Conservation (phyloP, 257 asterid species). For the Ilex asprella region DNA sequence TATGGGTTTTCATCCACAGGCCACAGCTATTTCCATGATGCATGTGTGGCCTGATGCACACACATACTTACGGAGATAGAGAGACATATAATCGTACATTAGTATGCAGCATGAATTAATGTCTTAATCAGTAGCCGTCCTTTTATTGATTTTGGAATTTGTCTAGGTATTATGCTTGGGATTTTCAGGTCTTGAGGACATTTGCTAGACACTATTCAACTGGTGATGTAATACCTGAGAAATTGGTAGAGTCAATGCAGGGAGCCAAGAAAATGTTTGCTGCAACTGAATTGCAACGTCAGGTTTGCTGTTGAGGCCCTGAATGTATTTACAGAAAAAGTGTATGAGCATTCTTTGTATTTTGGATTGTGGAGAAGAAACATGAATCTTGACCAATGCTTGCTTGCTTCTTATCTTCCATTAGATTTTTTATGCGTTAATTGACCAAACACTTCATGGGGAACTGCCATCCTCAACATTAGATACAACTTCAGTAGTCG, state of each 20-base stretch:
- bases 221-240: constrained; percentile 82
- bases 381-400: not conserved
- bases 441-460: constrained; percentile 76
- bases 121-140: too few species aligned
- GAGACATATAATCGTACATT: too few species aligned
- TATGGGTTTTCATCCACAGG: too few species aligned
- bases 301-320: constrained; percentile 44
- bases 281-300: constrained; percentile 90
- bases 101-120: too few species aligned
- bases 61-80: too few species aligned
- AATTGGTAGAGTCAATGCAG: constrained; percentile 58
- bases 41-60: too few species aligned
- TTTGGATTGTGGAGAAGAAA: not conserved
- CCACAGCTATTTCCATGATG: too few species aligned
- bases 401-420: constrained; percentile 13
- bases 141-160: constrained; percentile 10
- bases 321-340: constrained; percentile 3
- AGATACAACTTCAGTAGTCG: constrained; percentile 49
- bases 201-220: constrained; percentile 81
- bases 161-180: constrained; percentile 85
- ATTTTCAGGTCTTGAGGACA: constrained; percentile 65
- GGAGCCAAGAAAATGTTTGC: constrained; percentile 85
- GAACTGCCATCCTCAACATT: constrained; percentile 41
- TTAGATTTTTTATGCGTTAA: constrained; percentile 78
- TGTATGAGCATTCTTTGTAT: not conserved